Base-by-base conservation (phyloP, 371 early-diverging fungal genomes). In the Batrachochytrium dendrobatidis region DNA sequence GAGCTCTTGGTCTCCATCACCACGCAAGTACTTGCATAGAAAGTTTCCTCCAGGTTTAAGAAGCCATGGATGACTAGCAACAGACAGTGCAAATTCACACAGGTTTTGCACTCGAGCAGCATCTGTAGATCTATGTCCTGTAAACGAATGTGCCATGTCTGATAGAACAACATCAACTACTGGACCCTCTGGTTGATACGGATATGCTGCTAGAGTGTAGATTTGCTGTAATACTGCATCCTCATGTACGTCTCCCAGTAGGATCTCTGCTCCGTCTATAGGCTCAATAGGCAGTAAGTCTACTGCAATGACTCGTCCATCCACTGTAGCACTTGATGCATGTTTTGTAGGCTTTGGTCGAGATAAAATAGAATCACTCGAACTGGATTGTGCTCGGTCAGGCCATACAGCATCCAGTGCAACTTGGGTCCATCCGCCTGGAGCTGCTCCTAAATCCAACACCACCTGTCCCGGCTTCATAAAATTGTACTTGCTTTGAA, bases 341-440 rank as follows among this genome's bases (percentile, higher is more conserved):
- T n/a, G n/a, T n/a, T n/a, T n/a, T n/a, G n/a, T n/a, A n/a, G n/a
- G n/a, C n/a, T n/a, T n/a, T n/a, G n/a, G n/a, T n/a, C n/a, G n/a
- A n/a, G n/a, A n/a, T n/a, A n/a, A n/a, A n/a, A n/a, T n/a, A 17
- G 39, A 17, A 39, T 39, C 39, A 39, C 20, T 39, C 39, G 15
- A 17, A 20, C 39, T 39, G 17, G 15, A 17, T 15, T 39, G 15
- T 20, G 15, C 20, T 15, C 17, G 15, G 17, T 39, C 39, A 20
- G 20, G 17, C 15, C 20, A 7, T 22, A 48, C 49, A 8, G 49
- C 49, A 12, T 48, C n/a, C 12, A 65, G 39, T 6, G 82, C 77
- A n/a, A 92, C 91, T 68, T 94, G 94, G 60, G 87, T 81, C 95
- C 95, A 95, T 20, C 94, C 91, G 22, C 96, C 95, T 0, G 96